phyloP scores from a whole-genome alignment of 768 basidiomycete genomes.

The Rhizopogon vinicolor region DNA sequence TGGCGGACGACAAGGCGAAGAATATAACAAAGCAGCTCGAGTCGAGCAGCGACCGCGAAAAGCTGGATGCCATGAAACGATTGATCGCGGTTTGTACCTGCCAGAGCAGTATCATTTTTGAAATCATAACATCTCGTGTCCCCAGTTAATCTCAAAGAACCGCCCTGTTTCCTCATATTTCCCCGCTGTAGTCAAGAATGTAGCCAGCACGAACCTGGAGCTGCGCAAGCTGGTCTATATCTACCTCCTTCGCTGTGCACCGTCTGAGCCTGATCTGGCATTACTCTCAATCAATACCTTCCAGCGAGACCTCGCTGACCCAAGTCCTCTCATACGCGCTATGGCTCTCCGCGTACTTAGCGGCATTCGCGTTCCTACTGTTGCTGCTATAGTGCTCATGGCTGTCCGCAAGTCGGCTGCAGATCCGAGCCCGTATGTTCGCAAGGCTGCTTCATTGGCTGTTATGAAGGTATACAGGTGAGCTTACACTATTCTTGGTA shows the following conservation, averaged over 20 bases:
- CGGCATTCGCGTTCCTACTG: slow-evolving; percentile 87
- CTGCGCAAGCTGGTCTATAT: slow-evolving; percentile 97
- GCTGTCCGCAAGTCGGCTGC: slow-evolving; percentile 90
- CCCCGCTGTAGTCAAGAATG: slow-evolving; percentile 95
- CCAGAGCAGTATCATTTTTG: background rate
- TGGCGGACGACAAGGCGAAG: slow-evolving; percentile 74
- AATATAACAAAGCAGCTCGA: slow-evolving; percentile 87
- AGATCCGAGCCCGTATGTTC: slow-evolving; percentile 91
- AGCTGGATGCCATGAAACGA: slow-evolving; percentile 92
- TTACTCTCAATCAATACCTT: slow-evolving; percentile 97
- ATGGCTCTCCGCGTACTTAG: slow-evolving; percentile 94
- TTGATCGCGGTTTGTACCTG: slow-evolving; percentile 75
- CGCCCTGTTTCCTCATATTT: slow-evolving; percentile 92
- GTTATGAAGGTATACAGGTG: slow-evolving; percentile 83
- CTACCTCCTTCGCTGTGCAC: slow-evolving; percentile 91
- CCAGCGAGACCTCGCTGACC: slow-evolving; percentile 91
- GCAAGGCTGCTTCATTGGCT: slow-evolving; percentile 89
- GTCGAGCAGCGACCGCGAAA: slow-evolving; percentile 83
- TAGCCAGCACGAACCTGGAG: slow-evolving; percentile 88
- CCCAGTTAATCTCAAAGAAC: slow-evolving; percentile 86
- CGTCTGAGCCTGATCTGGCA: slow-evolving; percentile 90
- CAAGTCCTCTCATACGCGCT: slow-evolving; percentile 90
- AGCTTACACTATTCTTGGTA: slow-evolving; percentile 21
- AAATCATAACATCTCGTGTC: slow-evolving; percentile 3
- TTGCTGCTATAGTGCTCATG: slow-evolving; percentile 78